phyloP scores from a whole-genome alignment of 1,139 yeast species.

The Kurtzmaniella quercitrusa region DNA sequence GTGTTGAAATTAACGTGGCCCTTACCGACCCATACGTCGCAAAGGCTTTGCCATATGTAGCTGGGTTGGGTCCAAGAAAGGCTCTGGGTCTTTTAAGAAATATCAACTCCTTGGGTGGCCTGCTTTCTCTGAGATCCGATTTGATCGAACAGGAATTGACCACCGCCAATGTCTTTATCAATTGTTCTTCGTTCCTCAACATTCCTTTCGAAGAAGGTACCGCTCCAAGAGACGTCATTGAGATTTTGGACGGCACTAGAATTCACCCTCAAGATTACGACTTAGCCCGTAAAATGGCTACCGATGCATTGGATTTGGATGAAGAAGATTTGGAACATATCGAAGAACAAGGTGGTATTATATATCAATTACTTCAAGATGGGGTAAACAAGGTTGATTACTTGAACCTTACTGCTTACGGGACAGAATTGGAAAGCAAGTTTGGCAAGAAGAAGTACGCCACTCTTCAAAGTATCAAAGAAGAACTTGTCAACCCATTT shows the following conservation, averaged over 20 bases:
- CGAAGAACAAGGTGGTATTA: slow-evolving; percentile 78
- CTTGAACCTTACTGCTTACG: slow-evolving; percentile 84
- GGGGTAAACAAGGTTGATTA: slow-evolving; percentile 86
- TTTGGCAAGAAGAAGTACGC: slow-evolving; percentile 76
- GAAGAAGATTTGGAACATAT: slow-evolving; percentile 87
- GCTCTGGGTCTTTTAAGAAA: slow-evolving; percentile 84
- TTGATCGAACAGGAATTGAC: slow-evolving; percentile 77
- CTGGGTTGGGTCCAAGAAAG: slow-evolving; percentile 95
- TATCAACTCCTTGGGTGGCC: slow-evolving; percentile 67
- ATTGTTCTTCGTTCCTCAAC: slow-evolving; percentile 85
- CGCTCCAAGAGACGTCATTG: slow-evolving; percentile 55
- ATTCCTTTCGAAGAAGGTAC: slow-evolving; percentile 64
- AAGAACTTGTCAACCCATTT: slow-evolving; percentile 81
- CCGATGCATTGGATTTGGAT: slow-evolving; percentile 93
- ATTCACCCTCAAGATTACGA: slow-evolving; percentile 98
- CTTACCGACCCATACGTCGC: slow-evolving; percentile 72
- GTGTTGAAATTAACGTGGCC: slow-evolving; percentile 91
- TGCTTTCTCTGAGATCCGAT: slow-evolving; percentile 66
- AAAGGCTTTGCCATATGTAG: slow-evolving; percentile 65
- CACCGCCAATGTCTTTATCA: slow-evolving; percentile 77
- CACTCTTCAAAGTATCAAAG: slow-evolving; percentile 81
- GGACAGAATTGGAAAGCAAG: slow-evolving; percentile 80
- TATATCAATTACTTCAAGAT: slow-evolving; percentile 74
- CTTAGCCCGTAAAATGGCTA: slow-evolving; percentile 93
- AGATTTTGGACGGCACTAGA: slow-evolving; percentile 87